Evolutionary conservation across 331 rosid genomes (phyloP).

Genomic region (Ulmus americana): DNA sequence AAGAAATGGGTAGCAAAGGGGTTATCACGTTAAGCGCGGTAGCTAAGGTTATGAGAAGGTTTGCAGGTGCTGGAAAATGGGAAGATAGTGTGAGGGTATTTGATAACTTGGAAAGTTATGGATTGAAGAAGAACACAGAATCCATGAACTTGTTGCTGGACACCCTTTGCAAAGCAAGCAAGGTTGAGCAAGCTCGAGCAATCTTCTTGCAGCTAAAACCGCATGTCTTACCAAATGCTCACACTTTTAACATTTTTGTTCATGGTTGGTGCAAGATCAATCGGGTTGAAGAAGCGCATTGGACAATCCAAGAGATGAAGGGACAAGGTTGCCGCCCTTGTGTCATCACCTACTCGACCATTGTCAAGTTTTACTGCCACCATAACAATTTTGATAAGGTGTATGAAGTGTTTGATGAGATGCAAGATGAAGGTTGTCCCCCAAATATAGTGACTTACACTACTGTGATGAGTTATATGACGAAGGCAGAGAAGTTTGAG

Average conservation of each 20-base stretch:
- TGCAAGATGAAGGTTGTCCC: slow-evolving; percentile 58
- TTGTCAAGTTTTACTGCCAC: slow-evolving; percentile 51
- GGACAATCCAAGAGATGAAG: slow-evolving; percentile 91
- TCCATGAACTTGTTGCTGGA: slow-evolving; percentile 85
- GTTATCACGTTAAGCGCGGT: slow-evolving; percentile 41
- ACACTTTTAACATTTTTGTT: slow-evolving; percentile 70
- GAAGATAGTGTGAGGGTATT: slow-evolving; percentile 58
- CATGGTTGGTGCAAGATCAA: slow-evolving; percentile 85
- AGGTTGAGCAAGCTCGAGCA: slow-evolving; percentile 58
- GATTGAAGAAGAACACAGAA: slow-evolving; percentile 64
- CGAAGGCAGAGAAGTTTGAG: slow-evolving; percentile 52
- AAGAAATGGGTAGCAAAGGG: slow-evolving; percentile 41
- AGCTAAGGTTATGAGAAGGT: slow-evolving; percentile 74
- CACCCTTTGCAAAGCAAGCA: slow-evolving; percentile 74
- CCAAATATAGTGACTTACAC: slow-evolving; percentile 73
- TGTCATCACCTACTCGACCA: slow-evolving; percentile 69
- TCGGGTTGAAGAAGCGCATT: slow-evolving; percentile 79
- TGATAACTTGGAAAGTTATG: slow-evolving; percentile 55
- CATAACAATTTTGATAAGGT: slow-evolving; percentile 44
- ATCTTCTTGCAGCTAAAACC: slow-evolving; percentile 57
- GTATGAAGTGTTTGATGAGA: slow-evolving; percentile 70
- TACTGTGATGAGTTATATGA: slow-evolving; percentile 50
- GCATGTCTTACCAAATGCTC: slow-evolving; percentile 57
- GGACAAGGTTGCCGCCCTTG: slow-evolving; percentile 68
- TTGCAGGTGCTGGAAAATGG: slow-evolving; percentile 77